Conservation (phyloP, 2,329 filamentous ascomycete species). For the Juglanconis juglandina region DNA sequence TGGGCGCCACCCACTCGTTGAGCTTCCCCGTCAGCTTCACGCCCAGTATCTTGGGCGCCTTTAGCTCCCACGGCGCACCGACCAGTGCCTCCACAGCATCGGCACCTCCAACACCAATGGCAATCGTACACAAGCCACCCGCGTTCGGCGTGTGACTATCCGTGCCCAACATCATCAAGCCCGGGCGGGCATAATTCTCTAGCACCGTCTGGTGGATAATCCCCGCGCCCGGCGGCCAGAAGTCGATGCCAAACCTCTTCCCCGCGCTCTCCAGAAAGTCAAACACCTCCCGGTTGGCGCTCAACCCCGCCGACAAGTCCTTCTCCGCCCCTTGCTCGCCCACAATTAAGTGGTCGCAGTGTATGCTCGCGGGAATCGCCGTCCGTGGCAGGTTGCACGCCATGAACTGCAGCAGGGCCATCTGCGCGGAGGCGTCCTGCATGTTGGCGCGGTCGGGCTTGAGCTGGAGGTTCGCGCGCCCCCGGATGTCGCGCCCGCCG, state of each 20-base stretch:
- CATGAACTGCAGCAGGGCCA: conserved; percentile 99
- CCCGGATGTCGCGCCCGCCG: conserved; percentile 79
- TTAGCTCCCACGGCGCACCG: conserved; percentile 94
- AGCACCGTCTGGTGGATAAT: conserved; percentile 98
- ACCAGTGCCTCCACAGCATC: conserved; percentile 97
- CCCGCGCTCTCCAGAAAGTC: conserved; percentile 92
- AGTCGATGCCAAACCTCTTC: conserved; percentile 89
- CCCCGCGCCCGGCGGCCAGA: conserved; percentile 89
- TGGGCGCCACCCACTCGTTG: conserved; percentile 87
- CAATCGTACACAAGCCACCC: conserved; percentile 88
- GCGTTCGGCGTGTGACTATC: conserved; percentile 97
- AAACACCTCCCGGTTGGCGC: conserved; percentile 94
- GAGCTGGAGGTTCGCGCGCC: conserved; percentile 89
- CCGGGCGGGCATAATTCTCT: conserved; percentile 96
- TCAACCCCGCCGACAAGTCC: conserved; percentile 80
- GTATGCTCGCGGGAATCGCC: conserved; percentile 92
- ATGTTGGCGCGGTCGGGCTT: conserved; percentile 97
- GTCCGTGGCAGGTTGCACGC: conserved; percentile 85
- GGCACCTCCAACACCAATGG: conserved; percentile 94
- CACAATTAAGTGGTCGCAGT: conserved; percentile 99
- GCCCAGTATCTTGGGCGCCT: conserved; percentile 86
- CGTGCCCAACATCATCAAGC: conserved; percentile 97
- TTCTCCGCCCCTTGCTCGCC: conserved; percentile 84
- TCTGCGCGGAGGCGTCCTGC: conserved; percentile 98
- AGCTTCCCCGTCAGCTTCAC: conserved; percentile 81